Base-by-base conservation (phyloP, 805 yeast species). In the Suhomyces tanzawaensis region DNA sequence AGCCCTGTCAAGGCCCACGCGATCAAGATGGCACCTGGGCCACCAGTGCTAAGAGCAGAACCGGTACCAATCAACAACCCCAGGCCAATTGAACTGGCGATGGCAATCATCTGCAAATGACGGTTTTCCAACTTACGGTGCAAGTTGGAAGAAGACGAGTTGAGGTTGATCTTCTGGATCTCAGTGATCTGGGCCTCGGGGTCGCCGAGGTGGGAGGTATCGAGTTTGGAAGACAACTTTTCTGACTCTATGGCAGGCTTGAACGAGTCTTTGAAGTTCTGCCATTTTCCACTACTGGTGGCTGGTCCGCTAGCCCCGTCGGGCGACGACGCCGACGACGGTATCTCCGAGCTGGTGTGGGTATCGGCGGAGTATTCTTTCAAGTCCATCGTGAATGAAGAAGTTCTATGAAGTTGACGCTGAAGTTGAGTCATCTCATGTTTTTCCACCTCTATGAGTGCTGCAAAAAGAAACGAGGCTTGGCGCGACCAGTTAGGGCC, bases 51-150 rank as follows among this genome's bases (percentile, higher is more conserved):
- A 38, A 69, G 52, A 2, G 67, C 68, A 23, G 65, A 62, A 33
- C 79, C 79, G 24, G 72, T 60, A 26, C 76, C 74, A 27, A 69
- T 61, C 48, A 73, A 70, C 37, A 74, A 58, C 32, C 78, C 79
- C 22, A 31, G 86, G 75, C 89, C 87, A 46, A 82, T 79, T 40
- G 82, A 74, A 51, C 86, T 85, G 48, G 85, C 88, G 39, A 82
- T 71, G 29, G 87, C 82, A 46, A 81, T 76, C 81, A 81, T 76
- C 54, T 78, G 83, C 42, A 75, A 62, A 42, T 75, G 79, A 52
- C 80, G 62, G 39, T 53, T 49, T 45, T 66, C 65, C 43, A 76
- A 60, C 21, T 71, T 66, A 41, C 76, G 55, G 29, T 62, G 63
- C 64, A 67, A 60, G 6, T 67, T 70, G 56, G 76, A 67, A 32